A percentile compares a stretch with the other conserved stretches of the same genome.
These are phyloP conservation scores for Hortiboletus rubellus DNA, from an alignment of 1,284 basidiomycete genomes.

Conservation along the genomic window DNA sequence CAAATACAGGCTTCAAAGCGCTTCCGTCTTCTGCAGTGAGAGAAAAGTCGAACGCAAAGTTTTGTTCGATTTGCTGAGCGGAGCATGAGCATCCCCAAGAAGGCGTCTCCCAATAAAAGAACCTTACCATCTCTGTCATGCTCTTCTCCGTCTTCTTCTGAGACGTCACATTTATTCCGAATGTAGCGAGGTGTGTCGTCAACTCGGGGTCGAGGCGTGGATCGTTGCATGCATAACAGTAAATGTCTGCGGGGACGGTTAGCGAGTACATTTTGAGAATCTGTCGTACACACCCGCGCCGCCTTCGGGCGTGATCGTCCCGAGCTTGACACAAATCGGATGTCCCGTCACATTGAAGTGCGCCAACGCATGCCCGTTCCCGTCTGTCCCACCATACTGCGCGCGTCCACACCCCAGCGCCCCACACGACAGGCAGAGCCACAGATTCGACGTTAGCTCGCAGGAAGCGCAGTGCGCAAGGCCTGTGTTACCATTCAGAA, in stretches of 20 bases:
- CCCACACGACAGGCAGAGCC: slow-evolving; percentile 96
- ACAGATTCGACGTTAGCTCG: slow-evolving; percentile 86
- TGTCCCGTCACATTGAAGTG: slow-evolving; percentile 85
- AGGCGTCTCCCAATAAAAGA: too few relatives aligned
- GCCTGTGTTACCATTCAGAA: slow-evolving; percentile 43
- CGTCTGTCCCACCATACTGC: slow-evolving; percentile 84
- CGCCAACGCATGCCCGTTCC: slow-evolving; percentile 87
- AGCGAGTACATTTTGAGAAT: background rate
- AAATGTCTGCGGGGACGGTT: slow-evolving; percentile 64
- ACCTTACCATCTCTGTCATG: too few relatives aligned
- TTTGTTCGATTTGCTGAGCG: too few relatives aligned
- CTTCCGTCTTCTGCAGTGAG: too few relatives aligned
- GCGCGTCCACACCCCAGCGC: slow-evolving; percentile 89
- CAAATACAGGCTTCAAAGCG: too few relatives aligned
- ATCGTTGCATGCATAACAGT: slow-evolving; percentile 94
- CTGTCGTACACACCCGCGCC: slow-evolving; percentile 61
- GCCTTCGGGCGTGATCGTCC: slow-evolving; percentile 96
- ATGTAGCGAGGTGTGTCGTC: slow-evolving; percentile 71
- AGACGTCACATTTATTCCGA: too few relatives aligned
- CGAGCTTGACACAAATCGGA: slow-evolving; percentile 89
- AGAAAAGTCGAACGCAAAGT: too few relatives aligned
- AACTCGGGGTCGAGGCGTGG: slow-evolving; percentile 81
- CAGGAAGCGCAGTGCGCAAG: slow-evolving; percentile 78
- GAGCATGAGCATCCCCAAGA: too few relatives aligned
- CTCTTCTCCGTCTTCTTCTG: too few relatives aligned